Evolutionary conservation across 768 basidiomycete genomes (phyloP).

Genomic region (Kwoniella sp.): DNA sequence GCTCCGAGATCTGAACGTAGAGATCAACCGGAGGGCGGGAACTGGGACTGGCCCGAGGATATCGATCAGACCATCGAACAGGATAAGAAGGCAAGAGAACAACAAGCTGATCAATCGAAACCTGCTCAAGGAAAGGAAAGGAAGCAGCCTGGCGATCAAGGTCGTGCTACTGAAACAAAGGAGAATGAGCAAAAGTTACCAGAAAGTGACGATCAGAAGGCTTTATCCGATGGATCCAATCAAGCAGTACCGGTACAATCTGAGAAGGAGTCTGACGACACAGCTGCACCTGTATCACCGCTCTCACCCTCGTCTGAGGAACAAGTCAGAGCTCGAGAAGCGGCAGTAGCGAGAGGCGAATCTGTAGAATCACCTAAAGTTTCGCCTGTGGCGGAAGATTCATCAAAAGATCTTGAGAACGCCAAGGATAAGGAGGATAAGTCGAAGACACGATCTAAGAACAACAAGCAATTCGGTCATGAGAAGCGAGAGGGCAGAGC

Average conservation of each 20-base stretch:
- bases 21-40: background rate
- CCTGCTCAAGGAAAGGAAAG: background rate
- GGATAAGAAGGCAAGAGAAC: background rate
- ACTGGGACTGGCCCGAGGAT: background rate
- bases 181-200: no score
- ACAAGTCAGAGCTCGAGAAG: background rate
- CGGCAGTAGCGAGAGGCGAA: background rate
- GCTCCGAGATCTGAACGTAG: background rate
- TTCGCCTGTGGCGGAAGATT: background rate
- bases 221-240: background rate
- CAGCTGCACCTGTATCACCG: background rate
- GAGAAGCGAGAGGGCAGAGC: background rate
- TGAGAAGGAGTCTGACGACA: background rate
- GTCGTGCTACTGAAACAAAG: background rate
- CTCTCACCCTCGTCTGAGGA: background rate
- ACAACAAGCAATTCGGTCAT: background rate
- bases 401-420: background rate
- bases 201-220: background rate
- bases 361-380: background rate
- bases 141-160: background rate
- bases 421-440: background rate
- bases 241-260: background rate
- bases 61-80: background rate
- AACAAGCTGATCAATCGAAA: background rate
- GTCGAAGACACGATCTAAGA: background rate